A percentile compares a stretch with the other conserved stretches of the same genome.
Evolutionary conservation across 192 early-diverging fungal genomes (phyloP).

Genomic region (Rhizoclosmatium sp.): DNA sequence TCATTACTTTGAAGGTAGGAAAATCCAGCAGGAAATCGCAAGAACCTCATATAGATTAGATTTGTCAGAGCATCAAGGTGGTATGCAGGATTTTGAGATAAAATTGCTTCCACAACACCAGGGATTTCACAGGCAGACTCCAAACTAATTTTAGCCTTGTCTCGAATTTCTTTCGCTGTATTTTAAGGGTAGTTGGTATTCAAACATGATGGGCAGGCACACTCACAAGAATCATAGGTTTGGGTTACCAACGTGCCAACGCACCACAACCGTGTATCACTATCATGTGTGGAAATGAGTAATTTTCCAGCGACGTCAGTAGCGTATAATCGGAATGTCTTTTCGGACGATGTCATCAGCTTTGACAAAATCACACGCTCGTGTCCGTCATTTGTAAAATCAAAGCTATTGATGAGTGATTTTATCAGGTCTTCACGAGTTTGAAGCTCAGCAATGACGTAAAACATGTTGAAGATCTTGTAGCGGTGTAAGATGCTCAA

Average conservation of each 20-base stretch:
- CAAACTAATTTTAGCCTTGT: conserved; percentile 72
- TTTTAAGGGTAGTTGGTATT: background rate
- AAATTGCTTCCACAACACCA: conserved; percentile 73
- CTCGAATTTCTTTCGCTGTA: conserved; percentile 73
- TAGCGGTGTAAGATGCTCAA: conserved; percentile 55
- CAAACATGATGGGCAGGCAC: background rate
- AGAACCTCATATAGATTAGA: conserved; percentile 50
- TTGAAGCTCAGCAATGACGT: conserved; percentile 78
- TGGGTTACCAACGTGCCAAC: conserved; percentile 75
- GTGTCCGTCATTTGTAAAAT: conserved; percentile 84
- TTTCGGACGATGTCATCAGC: conserved; percentile 85
- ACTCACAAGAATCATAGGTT: conserved; percentile 35
- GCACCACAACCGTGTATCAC: conserved; percentile 76
- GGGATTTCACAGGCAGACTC: conserved; percentile 73
- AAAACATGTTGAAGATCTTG: conserved; percentile 81
- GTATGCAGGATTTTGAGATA: conserved; percentile 75
- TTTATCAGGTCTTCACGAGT: conserved; percentile 82
- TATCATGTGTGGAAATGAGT: conserved; percentile 56
- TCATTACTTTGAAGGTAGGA: conserved; percentile 71
- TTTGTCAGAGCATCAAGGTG: conserved; percentile 65
- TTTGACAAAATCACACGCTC: conserved; percentile 81
- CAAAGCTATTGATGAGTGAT: conserved; percentile 73
- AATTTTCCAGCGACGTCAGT: conserved; percentile 76
- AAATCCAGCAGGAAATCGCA: conserved; percentile 78
- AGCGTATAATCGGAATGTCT: conserved; percentile 77